Evolutionary conservation across 495 filamentous ascomycete species (phyloP).

Genomic region (Achaetomiella virescens): DNA sequence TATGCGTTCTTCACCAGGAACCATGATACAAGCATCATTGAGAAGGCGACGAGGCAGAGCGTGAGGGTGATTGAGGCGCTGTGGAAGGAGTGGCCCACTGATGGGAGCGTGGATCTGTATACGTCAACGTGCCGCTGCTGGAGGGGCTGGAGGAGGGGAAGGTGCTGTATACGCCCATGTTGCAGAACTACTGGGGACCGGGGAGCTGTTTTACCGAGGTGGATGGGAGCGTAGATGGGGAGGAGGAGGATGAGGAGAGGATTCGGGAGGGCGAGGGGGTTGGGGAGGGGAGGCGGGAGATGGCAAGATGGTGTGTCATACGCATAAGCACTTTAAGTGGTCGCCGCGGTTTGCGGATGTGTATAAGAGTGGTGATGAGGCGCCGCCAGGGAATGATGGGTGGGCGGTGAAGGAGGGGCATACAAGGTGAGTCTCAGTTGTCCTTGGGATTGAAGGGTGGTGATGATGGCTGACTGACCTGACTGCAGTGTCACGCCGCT

Average conservation of each 20-base stretch:
- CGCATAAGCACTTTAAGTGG: constrained; percentile 91
- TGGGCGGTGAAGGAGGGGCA: constrained; percentile 86
- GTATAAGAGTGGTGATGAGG: constrained; percentile 72
- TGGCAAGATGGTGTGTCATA: constrained; percentile 36
- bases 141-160: constrained; percentile 60
- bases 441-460: background rate
- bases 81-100: constrained; percentile 62
- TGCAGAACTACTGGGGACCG: constrained; percentile 78
- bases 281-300: constrained; percentile 24
- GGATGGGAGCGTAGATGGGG: constrained; percentile 52
- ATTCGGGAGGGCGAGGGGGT: constrained; percentile 56
- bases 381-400: constrained; percentile 81
- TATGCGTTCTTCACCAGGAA: constrained; percentile 81
- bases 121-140: constrained; percentile 79
- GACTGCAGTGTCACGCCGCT: constrained; percentile 75
- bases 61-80: constrained; percentile 75
- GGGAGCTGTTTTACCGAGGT: constrained; percentile 79
- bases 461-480: background rate
- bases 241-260: constrained; percentile 58
- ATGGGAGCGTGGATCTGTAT: constrained; percentile 66
- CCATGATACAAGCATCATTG: constrained; percentile 73
- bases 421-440: constrained; percentile 60
- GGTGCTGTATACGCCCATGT: constrained; percentile 70
- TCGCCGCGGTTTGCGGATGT: constrained; percentile 82
- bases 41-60: constrained; percentile 60